Evolutionary conservation across 495 filamentous ascomycete species (phyloP).

Genomic region (Polyplosphaeria fusca): DNA sequence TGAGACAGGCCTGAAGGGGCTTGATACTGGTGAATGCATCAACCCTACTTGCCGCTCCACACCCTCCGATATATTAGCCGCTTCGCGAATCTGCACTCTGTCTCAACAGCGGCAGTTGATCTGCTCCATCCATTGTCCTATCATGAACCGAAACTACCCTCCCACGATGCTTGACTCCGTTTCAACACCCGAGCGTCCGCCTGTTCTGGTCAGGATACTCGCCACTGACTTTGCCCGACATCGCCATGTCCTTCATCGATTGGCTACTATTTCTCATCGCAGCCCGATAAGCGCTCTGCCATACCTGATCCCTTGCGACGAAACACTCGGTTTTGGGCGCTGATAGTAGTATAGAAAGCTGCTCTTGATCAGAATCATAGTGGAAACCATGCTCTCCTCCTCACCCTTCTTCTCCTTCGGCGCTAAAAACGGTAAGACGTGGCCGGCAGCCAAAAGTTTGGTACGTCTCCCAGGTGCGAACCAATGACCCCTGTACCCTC

Average conservation of each 20-base stretch:
- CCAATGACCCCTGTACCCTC: conserved; percentile 7
- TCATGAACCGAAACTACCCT: neutral
- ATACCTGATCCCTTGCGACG: neutral
- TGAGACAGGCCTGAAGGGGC: too few species aligned
- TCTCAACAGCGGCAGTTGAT: neutral
- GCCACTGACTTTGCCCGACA: conserved; percentile 1
- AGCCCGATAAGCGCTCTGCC: neutral
- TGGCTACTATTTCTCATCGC: neutral
- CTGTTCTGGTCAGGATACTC: neutral
- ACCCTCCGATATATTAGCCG: neutral
- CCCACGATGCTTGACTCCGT: conserved; percentile 7
- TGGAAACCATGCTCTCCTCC: neutral
- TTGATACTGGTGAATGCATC: too few species aligned
- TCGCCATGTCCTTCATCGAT: neutral
- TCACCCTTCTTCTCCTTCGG: conserved; percentile 1
- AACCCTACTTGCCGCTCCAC: too few species aligned
- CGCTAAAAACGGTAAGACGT: conserved; percentile 1
- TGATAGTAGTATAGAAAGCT: conserved; percentile 20
- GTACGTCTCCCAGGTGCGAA: neutral
- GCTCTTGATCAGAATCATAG: neutral
- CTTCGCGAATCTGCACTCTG: conserved; percentile 1
- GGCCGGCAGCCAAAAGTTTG: neutral
- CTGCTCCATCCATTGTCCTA: conserved; percentile 4
- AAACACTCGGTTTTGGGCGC: conserved; percentile 4
- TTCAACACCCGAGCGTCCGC: conserved; percentile 12